A percentile compares a stretch with the other conserved stretches of the same genome.
Conservation (phyloP, 2,329 filamentous ascomycete genomes). For the Dendrostoma leiphaemia region DNA sequence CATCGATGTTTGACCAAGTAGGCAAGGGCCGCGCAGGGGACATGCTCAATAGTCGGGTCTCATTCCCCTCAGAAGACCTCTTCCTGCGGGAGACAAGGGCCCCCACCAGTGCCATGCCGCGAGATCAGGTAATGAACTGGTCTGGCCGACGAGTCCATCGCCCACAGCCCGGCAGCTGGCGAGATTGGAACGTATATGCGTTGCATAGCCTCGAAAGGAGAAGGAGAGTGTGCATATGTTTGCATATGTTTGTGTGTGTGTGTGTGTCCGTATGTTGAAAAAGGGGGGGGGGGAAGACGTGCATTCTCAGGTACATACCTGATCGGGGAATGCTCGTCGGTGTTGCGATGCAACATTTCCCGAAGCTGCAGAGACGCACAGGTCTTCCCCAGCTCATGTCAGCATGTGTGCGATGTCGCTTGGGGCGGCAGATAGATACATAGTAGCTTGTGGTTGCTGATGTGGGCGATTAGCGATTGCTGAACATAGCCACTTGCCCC, state of each 20-base stretch:
- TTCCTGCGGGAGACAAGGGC: no score
- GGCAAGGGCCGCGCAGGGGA: no score
- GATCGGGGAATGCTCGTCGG: not conserved
- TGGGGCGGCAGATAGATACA: not conserved
- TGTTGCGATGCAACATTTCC: not conserved
- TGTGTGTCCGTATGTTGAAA: no score
- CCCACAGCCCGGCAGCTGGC: not conserved
- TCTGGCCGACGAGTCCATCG: not conserved
- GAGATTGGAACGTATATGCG: not conserved
- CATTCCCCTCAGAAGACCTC: no score
- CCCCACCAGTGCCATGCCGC: no score
- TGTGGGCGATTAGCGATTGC: not conserved
- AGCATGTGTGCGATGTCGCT: not conserved
- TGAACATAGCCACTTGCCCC: not conserved
- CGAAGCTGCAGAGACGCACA: not conserved
- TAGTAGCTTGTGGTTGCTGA: no score
- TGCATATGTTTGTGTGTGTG: no score
- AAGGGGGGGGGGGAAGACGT: no score
- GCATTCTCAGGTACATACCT: not conserved
- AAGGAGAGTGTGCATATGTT: no score
- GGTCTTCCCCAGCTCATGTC: not conserved
- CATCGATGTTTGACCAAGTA: no score
- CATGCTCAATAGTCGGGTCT: no score
- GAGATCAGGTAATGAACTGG: no score
- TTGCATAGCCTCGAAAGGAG: not conserved